These are phyloP conservation scores for Posidonia australis DNA, from an alignment of 106 monocot species.

Conservation along the genomic window DNA sequence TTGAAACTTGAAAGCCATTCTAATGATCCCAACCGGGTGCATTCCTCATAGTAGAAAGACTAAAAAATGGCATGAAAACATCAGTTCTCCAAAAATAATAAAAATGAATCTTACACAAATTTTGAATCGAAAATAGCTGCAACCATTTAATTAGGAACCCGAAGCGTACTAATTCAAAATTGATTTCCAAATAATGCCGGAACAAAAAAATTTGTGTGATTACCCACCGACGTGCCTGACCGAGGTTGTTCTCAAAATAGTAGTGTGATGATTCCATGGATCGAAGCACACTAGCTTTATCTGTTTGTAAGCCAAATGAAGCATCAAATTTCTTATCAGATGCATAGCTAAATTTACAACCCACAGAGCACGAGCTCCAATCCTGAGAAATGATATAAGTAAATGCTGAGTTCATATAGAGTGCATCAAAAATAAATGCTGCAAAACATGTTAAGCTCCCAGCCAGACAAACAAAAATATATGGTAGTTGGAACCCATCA, in stretches of 20 bases:
- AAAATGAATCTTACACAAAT: too few species aligned
- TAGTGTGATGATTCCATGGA: conserved; percentile 96
- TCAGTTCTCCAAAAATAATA: too few species aligned
- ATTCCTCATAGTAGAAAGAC: too few species aligned
- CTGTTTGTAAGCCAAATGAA: conserved; percentile 34
- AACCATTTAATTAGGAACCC: background rate
- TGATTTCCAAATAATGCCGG: background rate
- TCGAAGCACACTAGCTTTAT: conserved; percentile 34
- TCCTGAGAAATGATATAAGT: conserved; percentile 26
- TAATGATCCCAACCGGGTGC: too few species aligned
- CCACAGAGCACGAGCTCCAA: conserved; percentile 70
- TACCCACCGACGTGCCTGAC: conserved; percentile 86
- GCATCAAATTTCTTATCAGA: conserved; percentile 46
- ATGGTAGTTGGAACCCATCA: too few species aligned
- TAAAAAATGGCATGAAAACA: too few species aligned
- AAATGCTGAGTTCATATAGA: background rate
- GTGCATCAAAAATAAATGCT: too few species aligned
- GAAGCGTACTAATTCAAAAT: background rate
- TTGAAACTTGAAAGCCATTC: too few species aligned
- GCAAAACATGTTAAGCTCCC: background rate
- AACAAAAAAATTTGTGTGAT: conserved; percentile 14
- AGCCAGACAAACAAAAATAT: too few species aligned
- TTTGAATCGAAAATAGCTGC: too few species aligned
- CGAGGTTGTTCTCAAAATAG: conserved; percentile 61
- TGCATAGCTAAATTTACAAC: conserved; percentile 53